Base-by-base conservation (phyloP, 805 yeast species). In the Lipomyces starkeyi region DNA sequence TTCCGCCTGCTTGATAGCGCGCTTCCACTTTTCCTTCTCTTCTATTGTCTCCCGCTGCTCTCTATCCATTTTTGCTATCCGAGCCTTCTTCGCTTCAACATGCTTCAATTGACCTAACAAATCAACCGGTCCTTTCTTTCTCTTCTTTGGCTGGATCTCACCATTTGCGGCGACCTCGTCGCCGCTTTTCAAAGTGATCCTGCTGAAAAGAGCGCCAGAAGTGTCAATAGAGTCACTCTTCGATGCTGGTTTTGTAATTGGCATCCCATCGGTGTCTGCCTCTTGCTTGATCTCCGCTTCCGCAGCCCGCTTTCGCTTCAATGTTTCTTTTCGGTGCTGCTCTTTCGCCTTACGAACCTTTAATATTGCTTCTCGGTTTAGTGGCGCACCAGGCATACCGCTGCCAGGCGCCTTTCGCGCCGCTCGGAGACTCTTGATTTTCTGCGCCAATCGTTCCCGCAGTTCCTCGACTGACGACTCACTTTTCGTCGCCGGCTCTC, bases 381-480 rank as follows among this genome's bases (percentile, higher is more conserved):
- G 84, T 17, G 93, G 93, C 0, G 97, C 95, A 29, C 97, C 97
- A 3, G 84, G 82, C 3, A 83, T 87, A 58, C 87, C 88, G 0
- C 93, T 81, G 1, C 98, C 98, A 0, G 96, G 95, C 0, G 98
- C 99, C 75, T 90, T 93, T 77, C 99, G 87, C 79, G 86, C 90
- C 64, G 88, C 93, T 73, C 88, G 87, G 80, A 95, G 75, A 8
- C 80, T 80, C 65, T 82, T 85, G 71, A 95, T 93, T 77, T 88
- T 91, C 20, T 84, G 85, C 35, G 94, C 88, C 57, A 95, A 84
- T 77, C 90, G 90, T n/a, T 88, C 89, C 75, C 93, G 87, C 68
- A 95, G 83, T 73, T 86, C 89, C 4, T 85, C 85, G 60, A 92
- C 80, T 52, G 88, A 86, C 67, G 71, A 63, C 7, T 69, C 5